Percentiles rank a stretch among this genome's conserved stretches.
These are phyloP conservation scores for Isoetes taiwanensis DNA, from an alignment of 75 land plant genomes.

Conservation along the genomic window DNA sequence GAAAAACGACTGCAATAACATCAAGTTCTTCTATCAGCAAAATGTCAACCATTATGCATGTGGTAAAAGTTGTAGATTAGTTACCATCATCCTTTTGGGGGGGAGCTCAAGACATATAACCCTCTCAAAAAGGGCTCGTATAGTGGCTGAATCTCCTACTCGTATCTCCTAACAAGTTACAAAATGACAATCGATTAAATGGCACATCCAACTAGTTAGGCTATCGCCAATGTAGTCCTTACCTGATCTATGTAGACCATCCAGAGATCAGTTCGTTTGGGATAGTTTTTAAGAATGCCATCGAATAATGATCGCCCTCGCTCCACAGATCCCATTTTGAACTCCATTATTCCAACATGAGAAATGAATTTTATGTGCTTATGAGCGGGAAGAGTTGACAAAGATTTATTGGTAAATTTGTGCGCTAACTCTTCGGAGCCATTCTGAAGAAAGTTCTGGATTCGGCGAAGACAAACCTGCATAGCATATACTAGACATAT, in stretches of 20 bases:
- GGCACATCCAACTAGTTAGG: background rate
- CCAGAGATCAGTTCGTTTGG: conserved; percentile 93
- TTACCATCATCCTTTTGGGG: conserved; percentile 86
- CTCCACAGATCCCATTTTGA: conserved; percentile 71
- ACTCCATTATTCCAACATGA: conserved; percentile 70
- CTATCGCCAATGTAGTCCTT: background rate
- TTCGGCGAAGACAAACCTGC: conserved; percentile 72
- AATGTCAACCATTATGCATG: conserved; percentile 6
- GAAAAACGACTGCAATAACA: conserved; percentile 54
- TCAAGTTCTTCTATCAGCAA: background rate
- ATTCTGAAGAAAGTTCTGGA: conserved; percentile 37
- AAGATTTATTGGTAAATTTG: conserved; percentile 45
- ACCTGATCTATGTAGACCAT: conserved; percentile 91
- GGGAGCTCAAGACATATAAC: conserved; percentile 60
- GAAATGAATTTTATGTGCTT: conserved; percentile 86
- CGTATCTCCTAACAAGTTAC: conserved; percentile 52
- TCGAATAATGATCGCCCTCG: conserved; percentile 80
- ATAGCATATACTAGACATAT: background rate
- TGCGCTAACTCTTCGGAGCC: conserved; percentile 41
- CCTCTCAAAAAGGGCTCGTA: conserved; percentile 88
- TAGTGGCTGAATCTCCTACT: conserved; percentile 42
- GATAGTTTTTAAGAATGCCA: conserved; percentile 67
- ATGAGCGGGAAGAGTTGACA: conserved; percentile 55
- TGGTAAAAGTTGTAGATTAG: background rate
- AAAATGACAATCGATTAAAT: background rate